phyloP scores from a whole-genome alignment of 192 early-diverging fungal genomes.

The Paraglomus occultum region DNA sequence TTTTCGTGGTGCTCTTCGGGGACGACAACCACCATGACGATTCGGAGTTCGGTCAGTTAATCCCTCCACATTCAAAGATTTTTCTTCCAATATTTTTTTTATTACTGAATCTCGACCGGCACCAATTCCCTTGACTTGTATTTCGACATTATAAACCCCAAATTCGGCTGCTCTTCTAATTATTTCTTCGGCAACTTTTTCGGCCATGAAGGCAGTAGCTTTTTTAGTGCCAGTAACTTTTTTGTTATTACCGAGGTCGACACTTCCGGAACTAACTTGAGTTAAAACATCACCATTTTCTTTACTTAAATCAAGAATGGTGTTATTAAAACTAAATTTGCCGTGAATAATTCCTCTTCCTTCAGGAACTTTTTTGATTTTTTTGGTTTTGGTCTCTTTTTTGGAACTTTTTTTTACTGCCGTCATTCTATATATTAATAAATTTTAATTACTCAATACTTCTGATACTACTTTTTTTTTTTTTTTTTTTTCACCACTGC shows the following conservation, averaged over 20 bases:
- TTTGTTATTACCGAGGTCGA: background rate
- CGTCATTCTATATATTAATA: background rate
- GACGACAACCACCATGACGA: constrained; percentile 7
- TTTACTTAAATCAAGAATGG: background rate
- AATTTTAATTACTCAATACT: too few species aligned
- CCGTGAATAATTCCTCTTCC: constrained; percentile 1
- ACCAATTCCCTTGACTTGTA: constrained; percentile 11
- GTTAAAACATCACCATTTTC: constrained; percentile 12
- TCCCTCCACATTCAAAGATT: background rate
- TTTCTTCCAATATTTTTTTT: background rate
- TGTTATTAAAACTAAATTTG: constrained; percentile 7
- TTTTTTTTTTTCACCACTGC: too few species aligned
- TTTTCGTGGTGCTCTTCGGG: constrained; percentile 14
- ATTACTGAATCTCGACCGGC: constrained; percentile 13
- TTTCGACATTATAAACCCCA: background rate
- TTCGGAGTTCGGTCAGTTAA: background rate
- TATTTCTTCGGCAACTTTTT: constrained; percentile 1
- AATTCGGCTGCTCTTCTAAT: constrained; percentile 8
- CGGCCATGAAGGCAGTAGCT: background rate
- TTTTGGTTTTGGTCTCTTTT: constrained; percentile 9
- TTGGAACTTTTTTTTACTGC: constrained; percentile 11
- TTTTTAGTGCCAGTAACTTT: background rate
- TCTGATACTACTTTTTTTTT: too few species aligned
- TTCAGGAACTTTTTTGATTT: constrained; percentile 7
- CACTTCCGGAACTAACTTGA: background rate